Evolutionary conservation across 495 filamentous ascomycete species (phyloP).

Genomic region (Acidiella bohemica): DNA sequence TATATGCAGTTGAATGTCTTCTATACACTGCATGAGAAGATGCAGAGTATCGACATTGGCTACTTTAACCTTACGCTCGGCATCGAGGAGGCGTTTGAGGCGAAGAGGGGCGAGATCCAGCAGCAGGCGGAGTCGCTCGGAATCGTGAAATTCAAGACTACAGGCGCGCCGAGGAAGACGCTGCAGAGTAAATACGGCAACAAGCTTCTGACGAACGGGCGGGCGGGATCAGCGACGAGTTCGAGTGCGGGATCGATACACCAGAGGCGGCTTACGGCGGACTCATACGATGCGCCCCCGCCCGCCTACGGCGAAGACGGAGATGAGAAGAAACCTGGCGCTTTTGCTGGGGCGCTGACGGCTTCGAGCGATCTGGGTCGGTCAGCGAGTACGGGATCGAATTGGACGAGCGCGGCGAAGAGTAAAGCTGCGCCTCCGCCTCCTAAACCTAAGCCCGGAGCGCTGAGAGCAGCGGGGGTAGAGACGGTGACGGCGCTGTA

Average conservation of each 20-base stretch:
- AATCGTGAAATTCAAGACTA: slow-evolving; percentile 81
- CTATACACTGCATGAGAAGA: slow-evolving; percentile 94
- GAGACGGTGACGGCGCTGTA: slow-evolving; percentile 61
- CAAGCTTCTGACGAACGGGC: slow-evolving; percentile 27
- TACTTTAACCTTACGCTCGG: slow-evolving; percentile 90
- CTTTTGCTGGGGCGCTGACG: slow-evolving; percentile 18
- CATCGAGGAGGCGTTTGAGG: slow-evolving; percentile 77
- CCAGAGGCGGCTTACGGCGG: slow-evolving; percentile 31
- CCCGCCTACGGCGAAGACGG: slow-evolving; percentile 51
- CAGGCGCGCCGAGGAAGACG: slow-evolving; percentile 50
- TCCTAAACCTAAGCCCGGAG: slow-evolving; percentile 76
- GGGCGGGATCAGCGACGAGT: slow-evolving; percentile 3
- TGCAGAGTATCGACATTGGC: slow-evolving; percentile 91
- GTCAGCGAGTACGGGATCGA: slow-evolving; percentile 44
- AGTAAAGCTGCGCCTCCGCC: slow-evolving; percentile 78
- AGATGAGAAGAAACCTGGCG: background rate
- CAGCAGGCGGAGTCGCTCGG: slow-evolving; percentile 66
- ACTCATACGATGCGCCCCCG: slow-evolving; percentile 47
- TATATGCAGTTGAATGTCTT: slow-evolving; percentile 99
- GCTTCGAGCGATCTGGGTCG: slow-evolving; percentile 30
- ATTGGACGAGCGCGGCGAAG: slow-evolving; percentile 52
- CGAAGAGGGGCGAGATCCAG: slow-evolving; percentile 74
- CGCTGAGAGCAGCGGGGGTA: slow-evolving; percentile 46
- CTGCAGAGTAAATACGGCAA: slow-evolving; percentile 34
- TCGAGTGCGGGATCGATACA: slow-evolving; percentile 19